phyloP scores from a whole-genome alignment of 164 flowering plant species.

The Tetracentron sinense region DNA sequence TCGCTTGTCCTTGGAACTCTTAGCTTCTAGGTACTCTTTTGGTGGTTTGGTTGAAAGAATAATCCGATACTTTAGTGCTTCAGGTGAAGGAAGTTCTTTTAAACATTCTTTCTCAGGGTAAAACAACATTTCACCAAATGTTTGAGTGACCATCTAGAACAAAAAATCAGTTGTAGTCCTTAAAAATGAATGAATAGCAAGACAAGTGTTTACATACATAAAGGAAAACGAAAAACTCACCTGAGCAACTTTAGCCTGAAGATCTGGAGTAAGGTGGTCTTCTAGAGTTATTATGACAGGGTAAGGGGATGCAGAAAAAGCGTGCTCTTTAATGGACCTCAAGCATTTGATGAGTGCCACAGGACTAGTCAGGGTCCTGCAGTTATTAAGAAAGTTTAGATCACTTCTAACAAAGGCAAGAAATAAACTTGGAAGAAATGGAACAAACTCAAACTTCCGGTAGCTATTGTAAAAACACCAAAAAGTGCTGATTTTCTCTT shows the following conservation, averaged over 20 bases:
- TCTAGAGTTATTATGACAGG: slow-evolving; percentile 64
- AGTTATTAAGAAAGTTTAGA: neutral
- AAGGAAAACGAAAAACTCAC: slow-evolving; percentile 17
- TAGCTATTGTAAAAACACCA: neutral
- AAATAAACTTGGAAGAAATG: neutral
- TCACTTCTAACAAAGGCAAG: neutral
- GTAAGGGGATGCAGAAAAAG: slow-evolving; percentile 49
- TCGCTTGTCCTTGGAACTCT: slow-evolving; percentile 24
- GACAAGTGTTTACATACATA: neutral
- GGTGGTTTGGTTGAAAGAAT: slow-evolving; percentile 91
- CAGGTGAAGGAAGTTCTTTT: slow-evolving; percentile 73
- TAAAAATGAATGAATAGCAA: neutral
- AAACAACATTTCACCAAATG: slow-evolving; percentile 67
- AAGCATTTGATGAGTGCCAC: slow-evolving; percentile 56
- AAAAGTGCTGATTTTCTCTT: neutral
- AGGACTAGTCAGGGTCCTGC: slow-evolving; percentile 53
- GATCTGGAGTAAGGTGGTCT: slow-evolving; percentile 57
- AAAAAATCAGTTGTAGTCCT: neutral
- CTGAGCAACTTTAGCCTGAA: slow-evolving; percentile 58
- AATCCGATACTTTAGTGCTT: slow-evolving; percentile 52
- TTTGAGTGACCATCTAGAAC: slow-evolving; percentile 60
- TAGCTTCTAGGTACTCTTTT: slow-evolving; percentile 55
- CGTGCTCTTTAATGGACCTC: slow-evolving; percentile 50
- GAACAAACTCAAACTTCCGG: neutral
- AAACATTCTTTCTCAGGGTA: slow-evolving; percentile 50